A percentile compares a stretch with the other conserved stretches of the same genome.
Evolutionary conservation across 75 land plant species (phyloP).

Genomic region (Adiantum capillusveneris): DNA sequence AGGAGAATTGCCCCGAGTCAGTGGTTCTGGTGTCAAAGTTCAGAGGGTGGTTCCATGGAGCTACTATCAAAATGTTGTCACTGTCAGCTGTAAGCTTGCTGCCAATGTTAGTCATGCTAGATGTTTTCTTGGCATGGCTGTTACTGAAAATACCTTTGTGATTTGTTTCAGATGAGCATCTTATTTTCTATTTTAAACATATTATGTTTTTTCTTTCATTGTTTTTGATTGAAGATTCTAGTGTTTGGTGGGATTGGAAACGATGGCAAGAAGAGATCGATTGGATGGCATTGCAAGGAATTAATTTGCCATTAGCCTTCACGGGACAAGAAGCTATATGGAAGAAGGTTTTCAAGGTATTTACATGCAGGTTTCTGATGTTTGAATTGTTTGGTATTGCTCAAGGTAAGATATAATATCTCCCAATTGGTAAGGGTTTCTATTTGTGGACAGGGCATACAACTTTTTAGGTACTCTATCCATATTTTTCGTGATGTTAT

Average conservation of each 20-base stretch:
- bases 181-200: too few species aligned
- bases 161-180: too few species aligned
- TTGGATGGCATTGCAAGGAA: conserved; percentile 98
- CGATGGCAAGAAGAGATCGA: conserved; percentile 95
- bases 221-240: conserved; percentile 46
- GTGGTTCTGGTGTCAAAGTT: conserved; percentile 42
- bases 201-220: not conserved
- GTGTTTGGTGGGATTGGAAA: conserved; percentile 97
- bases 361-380: not conserved
- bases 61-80: conserved; percentile 94
- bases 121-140: too few species aligned
- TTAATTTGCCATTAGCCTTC: conserved; percentile 89
- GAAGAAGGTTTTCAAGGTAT: conserved; percentile 89
- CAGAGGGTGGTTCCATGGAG: conserved; percentile 81
- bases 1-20: conserved; percentile 60
- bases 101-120: too few species aligned
- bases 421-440: too few species aligned
- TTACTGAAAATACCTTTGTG: too few species aligned
- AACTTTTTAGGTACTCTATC: not conserved
- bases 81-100: conserved; percentile 73
- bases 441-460: too few species aligned
- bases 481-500: conserved; percentile 1
- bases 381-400: not conserved
- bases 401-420: too few species aligned
- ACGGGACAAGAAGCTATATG: conserved; percentile 92